Evolutionary conservation across 1,284 basidiomycete species (phyloP), one percentile per base, ranked within the genome.

Genomic region (Irpex sp.): DNA sequence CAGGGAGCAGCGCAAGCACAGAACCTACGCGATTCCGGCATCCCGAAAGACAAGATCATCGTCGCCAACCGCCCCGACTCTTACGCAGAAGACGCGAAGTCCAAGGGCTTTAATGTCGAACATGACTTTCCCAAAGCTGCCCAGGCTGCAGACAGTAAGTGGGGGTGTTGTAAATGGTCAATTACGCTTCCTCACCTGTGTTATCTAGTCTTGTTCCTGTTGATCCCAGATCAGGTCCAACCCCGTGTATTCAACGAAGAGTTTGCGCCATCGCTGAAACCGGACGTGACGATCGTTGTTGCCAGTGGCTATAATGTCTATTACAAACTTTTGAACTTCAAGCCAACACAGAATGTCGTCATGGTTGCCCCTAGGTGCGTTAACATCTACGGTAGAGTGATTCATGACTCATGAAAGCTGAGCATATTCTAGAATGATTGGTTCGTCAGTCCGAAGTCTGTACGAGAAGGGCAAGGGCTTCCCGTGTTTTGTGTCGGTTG

Each of bases 241-340:
- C 84, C 85, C 43, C 76, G 81, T 51, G 73, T 87, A 26, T 88
- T 87, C 75, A 88, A 88, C 67, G 75, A 79, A 59, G 73, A 81
- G 56, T 73, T 87, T 59, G 80, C 78, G 0, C 82, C 84, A 0
- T 74, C 76, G 26, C 69, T 87, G 71, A 87, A 86, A 73, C 71
- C 76, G 37, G 71, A 73, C 43, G 80, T 77, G 11, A 76, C 79
- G 5, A 81, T 88, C 63, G 83, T 87, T 8, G 79, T 88, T 58
- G 86, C 86, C 51, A 86, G 84, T 62, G 86, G 86, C 33, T 87
- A 88, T 68, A 88, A 88, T 63, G 85, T 87, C 17, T 86, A 83
- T 72, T 87, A 77, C 77, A 83, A 84, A 68, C 76, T 87, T 17
- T 74, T 87, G 46, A 72, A 83, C 55, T 86, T 87, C 70, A 77